Conservation (phyloP, 1,284 basidiomycete species). For the Pterulicium gracile region DNA sequence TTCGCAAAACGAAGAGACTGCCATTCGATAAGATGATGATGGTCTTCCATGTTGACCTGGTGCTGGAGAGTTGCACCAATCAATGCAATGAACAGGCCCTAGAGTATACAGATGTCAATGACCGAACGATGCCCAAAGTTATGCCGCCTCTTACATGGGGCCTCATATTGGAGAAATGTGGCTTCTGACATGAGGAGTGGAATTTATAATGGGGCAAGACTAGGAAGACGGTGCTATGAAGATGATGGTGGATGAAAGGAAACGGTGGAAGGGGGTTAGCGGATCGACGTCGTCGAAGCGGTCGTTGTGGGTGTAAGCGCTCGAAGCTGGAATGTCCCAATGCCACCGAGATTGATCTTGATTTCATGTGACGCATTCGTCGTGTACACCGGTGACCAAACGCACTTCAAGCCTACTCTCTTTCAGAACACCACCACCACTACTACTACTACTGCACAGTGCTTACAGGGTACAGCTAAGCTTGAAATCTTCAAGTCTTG, state of each 20-base stretch:
- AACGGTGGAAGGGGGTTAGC: conserved; percentile 7
- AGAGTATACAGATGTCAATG: conserved; percentile 1
- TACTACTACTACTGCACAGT: not conserved
- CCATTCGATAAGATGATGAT: conserved; percentile 71
- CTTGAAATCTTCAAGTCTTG: not conserved
- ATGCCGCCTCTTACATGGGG: conserved; percentile 48
- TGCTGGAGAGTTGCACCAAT: conserved; percentile 75
- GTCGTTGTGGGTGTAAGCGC: not conserved
- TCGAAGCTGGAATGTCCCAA: not conserved
- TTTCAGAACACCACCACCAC: not conserved
- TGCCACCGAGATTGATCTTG: not conserved
- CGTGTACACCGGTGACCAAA: not conserved
- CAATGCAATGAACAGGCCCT: conserved; percentile 78
- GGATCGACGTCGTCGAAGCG: not conserved
- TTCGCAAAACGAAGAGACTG: conserved; percentile 69
- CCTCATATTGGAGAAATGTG: conserved; percentile 61
- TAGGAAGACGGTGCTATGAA: no score
- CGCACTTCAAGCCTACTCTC: not conserved
- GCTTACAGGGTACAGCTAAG: not conserved
- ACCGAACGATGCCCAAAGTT: conserved; percentile 9
- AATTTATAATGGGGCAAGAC: no score
- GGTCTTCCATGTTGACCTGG: conserved; percentile 62
- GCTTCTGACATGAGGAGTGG: conserved; percentile 54
- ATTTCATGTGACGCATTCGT: no score
- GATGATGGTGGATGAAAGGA: conserved; percentile 11